phyloP scores from a whole-genome alignment of 2,329 filamentous ascomycete genomes.

The Dryadomyces quercivorus region DNA sequence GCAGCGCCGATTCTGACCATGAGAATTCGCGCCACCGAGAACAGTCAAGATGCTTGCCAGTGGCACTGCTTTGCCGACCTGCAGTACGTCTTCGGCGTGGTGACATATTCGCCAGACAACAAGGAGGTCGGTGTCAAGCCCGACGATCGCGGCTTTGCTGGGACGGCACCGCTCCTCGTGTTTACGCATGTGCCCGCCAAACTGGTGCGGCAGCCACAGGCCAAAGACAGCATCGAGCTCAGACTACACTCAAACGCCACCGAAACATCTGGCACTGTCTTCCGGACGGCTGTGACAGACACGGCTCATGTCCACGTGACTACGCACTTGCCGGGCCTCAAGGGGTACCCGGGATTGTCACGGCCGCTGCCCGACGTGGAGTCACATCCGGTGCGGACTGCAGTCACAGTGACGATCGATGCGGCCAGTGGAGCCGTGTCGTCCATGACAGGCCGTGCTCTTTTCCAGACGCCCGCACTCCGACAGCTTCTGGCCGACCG shows the following conservation, averaged over 20 bases:
- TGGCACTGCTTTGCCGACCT: conserved; percentile 24
- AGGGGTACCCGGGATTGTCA: conserved; percentile 16
- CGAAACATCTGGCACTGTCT: conserved; percentile 15
- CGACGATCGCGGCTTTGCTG: conserved; percentile 22
- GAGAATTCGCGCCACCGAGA: conserved; percentile 5
- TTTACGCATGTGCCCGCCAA: conserved; percentile 28
- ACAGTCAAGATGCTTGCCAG: background rate
- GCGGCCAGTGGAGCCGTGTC: conserved; percentile 17
- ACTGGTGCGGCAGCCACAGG: conserved; percentile 21
- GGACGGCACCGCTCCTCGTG: conserved; percentile 25
- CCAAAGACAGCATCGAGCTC: conserved; percentile 15
- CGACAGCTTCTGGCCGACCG: conserved; percentile 26
- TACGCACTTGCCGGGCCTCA: conserved; percentile 23
- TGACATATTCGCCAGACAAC: conserved; percentile 15
- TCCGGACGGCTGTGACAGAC: conserved; percentile 16
- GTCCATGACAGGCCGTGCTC: conserved; percentile 26
- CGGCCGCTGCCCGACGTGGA: background rate
- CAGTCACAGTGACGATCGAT: conserved; percentile 20
- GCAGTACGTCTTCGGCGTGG: conserved; percentile 28
- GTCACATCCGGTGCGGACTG: background rate
- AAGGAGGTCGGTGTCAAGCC: conserved; percentile 21
- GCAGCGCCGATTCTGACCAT: background rate
- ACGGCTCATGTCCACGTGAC: conserved; percentile 22
- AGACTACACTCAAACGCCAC: background rate
- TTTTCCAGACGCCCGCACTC: conserved; percentile 23